phyloP scores from a whole-genome alignment of 768 basidiomycete genomes.

The Galerina sulciceps region DNA sequence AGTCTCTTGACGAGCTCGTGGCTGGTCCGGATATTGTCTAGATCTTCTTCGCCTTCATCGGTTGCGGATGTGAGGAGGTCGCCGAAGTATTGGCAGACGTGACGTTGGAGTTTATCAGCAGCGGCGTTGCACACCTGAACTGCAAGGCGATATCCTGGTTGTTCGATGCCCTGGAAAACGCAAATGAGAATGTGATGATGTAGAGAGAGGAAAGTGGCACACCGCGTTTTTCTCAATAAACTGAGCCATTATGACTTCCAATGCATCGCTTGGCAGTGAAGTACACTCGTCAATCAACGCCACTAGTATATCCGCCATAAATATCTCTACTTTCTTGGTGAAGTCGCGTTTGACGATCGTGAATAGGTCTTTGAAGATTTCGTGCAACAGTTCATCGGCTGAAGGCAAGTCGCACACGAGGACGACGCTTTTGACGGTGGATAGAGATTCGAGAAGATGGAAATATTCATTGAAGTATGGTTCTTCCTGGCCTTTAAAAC shows the following conservation, averaged over 20 bases:
- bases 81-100: conserved; percentile 91
- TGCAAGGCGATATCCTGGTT: conserved; percentile 81
- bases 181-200: conserved; percentile 5
- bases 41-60: conserved; percentile 59
- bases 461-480: conserved; percentile 93
- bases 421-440: conserved; percentile 93
- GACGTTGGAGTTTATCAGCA: conserved; percentile 84
- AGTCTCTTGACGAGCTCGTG: conserved; percentile 88
- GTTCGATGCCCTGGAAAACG: conserved; percentile 60
- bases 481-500: conserved; percentile 76
- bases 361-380: conserved; percentile 87
- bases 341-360: conserved; percentile 72
- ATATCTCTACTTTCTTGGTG: conserved; percentile 81
- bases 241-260: conserved; percentile 84
- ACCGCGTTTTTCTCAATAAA: conserved; percentile 83
- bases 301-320: conserved; percentile 87
- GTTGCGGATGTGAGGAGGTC: conserved; percentile 66
- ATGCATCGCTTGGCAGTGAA: conserved; percentile 74
- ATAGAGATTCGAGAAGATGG: conserved; percentile 91
- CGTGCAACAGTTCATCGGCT: conserved; percentile 81
- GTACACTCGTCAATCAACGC: conserved; percentile 88
- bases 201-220: conserved; percentile 6
- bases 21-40: conserved; percentile 70
- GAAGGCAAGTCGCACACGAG: conserved; percentile 91
- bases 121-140: conserved; percentile 85